These are phyloP conservation scores for Lactarius akahatsu DNA, from an alignment of 768 basidiomycete species.

Conservation along the genomic window DNA sequence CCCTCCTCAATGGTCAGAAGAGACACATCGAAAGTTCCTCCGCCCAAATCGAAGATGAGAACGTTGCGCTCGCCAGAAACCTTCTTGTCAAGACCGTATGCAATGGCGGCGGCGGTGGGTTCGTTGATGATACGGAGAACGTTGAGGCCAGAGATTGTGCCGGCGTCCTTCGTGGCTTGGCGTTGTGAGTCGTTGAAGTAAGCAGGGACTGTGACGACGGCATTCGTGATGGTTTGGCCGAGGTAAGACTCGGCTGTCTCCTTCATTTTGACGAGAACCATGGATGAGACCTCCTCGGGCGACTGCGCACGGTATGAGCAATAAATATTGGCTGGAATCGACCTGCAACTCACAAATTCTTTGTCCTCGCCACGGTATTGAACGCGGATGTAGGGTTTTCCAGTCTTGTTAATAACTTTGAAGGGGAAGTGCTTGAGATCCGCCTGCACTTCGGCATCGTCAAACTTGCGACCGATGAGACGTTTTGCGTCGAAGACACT, in stretches of 20 bases:
- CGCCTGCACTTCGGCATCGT: constrained; percentile 79
- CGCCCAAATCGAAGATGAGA: constrained; percentile 97
- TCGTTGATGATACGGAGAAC: constrained; percentile 99
- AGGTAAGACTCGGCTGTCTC: constrained; percentile 97
- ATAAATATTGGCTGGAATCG: background rate
- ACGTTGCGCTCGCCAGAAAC: constrained; percentile 88
- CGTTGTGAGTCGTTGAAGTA: constrained; percentile 99
- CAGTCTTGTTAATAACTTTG: constrained; percentile 79
- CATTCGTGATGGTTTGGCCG: constrained; percentile 78
- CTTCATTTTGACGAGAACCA: constrained; percentile 98
- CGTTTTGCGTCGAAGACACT: constrained; percentile 99
- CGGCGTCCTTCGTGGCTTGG: constrained; percentile 98
- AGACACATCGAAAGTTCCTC: constrained; percentile 98
- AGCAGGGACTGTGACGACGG: constrained; percentile 94
- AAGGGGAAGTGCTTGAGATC: constrained; percentile 94
- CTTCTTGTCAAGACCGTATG: constrained; percentile 98
- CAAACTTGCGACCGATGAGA: constrained; percentile 91
- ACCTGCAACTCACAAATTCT: constrained; percentile 68
- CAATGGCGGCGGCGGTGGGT: constrained; percentile 97
- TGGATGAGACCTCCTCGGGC: constrained; percentile 97
- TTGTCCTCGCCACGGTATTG: constrained; percentile 93
- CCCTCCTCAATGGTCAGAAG: constrained; percentile 95
- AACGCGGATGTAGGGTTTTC: constrained; percentile 87
- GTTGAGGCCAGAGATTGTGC: constrained; percentile 89
- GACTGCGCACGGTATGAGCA: constrained; percentile 47